Evolutionary conservation across 345 rosid genomes (phyloP), one percentile per base, ranked within the genome.

Genomic region (Litchi chinensis): DNA sequence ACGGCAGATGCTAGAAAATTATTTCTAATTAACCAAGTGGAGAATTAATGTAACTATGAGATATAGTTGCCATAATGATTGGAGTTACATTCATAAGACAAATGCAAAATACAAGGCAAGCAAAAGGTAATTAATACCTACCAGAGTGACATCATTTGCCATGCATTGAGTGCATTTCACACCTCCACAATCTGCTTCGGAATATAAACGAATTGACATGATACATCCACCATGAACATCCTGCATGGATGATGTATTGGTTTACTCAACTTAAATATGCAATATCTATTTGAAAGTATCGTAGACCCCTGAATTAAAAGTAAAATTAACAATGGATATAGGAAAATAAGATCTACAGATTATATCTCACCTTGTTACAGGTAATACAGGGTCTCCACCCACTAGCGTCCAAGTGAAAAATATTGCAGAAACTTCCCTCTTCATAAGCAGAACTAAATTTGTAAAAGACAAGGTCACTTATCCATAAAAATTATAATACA

Each of bases 161-260:
- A 74, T 74, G 75, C 90, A 86, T 44, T 81, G 79, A 73, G 54
- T 73, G 83, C 90, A 88, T 76, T 77, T 87, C 39, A 88, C 83
- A 22, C 89, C 90, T 40, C 87, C 90, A 78, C 46, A 76, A 74
- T 86, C 90, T 84, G 82, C 69, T 32, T 76, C 16, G 6, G 59
- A 65, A 70, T 78, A 77, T 5, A 72, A 75, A 59, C 81, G 77
- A 19, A 21, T 37, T 18, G 90, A 88, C 83, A 88, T 86, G 21
- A 88, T 86, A 68, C 90, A 88, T 64, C 90, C 91, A 75, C 91
- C 86, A 56, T 88, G 91, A 70, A 86, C 74, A 18, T 67, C 71
- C 91, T 86, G 83, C 76, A 28, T 8, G 46, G 48, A 76, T 44
- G 28, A 26, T 52, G 76, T 37, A 39, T 10, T 43, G 28, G 18